phyloP scores from a whole-genome alignment of 2,329 filamentous ascomycete genomes.

The Ascochyta lentis region DNA sequence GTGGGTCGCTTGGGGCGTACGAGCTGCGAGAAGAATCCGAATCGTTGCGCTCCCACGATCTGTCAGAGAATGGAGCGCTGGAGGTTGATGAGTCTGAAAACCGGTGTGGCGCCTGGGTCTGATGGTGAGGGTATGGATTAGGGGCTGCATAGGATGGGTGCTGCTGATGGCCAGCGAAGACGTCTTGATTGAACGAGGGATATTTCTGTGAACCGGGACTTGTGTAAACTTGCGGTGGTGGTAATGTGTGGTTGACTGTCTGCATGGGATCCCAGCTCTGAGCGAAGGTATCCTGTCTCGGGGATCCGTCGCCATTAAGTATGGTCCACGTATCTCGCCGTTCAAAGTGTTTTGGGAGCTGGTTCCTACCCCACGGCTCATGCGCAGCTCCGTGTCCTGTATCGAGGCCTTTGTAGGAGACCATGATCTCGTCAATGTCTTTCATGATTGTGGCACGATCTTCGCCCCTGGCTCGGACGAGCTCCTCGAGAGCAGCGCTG shows the following conservation, averaged over 20 bases:
- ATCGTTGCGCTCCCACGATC: slow-evolving; percentile 35
- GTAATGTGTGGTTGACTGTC: not conserved
- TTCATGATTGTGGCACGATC: slow-evolving; percentile 37
- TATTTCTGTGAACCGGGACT: slow-evolving; percentile 1
- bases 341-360: slow-evolving; percentile 1
- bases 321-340: slow-evolving; percentile 31
- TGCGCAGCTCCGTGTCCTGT: not conserved
- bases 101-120: slow-evolving; percentile 9
- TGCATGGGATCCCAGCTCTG: not conserved
- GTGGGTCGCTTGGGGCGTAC: slow-evolving; percentile 12
- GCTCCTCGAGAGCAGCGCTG: slow-evolving; percentile 32
- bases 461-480: slow-evolving; percentile 26
- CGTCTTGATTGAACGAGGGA: slow-evolving; percentile 26
- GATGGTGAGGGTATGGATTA: not conserved
- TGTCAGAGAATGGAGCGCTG: slow-evolving; percentile 38
- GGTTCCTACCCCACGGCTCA: slow-evolving; percentile 5
- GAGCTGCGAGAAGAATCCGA: slow-evolving; percentile 37
- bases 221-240: not conserved
- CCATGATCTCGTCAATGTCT: slow-evolving; percentile 45
- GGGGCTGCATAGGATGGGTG: not conserved
- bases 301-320: slow-evolving; percentile 19
- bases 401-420: slow-evolving; percentile 36
- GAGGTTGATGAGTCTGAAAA: slow-evolving; percentile 35
- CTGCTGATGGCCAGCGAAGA: slow-evolving; percentile 21
- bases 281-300: not conserved